Conservation (phyloP, 2,329 filamentous ascomycete species). For the Ophiostoma populinum region DNA sequence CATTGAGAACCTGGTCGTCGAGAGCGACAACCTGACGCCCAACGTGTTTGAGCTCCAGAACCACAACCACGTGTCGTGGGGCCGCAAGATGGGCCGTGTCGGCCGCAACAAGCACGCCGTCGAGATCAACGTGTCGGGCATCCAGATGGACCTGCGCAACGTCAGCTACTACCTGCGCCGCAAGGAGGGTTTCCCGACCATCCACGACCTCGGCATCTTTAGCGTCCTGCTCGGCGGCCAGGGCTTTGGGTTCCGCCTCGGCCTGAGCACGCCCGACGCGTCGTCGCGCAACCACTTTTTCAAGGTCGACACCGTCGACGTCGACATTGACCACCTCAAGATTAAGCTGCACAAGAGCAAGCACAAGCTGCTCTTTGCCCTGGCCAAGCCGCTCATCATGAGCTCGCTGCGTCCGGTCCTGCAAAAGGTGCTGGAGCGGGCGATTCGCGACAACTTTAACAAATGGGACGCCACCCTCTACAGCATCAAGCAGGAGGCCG, state of each 20-base stretch:
- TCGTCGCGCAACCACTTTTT: constrained; percentile 70
- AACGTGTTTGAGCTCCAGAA: constrained; percentile 77
- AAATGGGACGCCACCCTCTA: constrained; percentile 58
- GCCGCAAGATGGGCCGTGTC: constrained; percentile 79
- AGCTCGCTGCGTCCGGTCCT: constrained; percentile 70
- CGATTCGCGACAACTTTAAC: constrained; percentile 68
- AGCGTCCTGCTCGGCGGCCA: constrained; percentile 77
- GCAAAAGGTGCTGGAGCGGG: constrained; percentile 75
- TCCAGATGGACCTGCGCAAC: constrained; percentile 83
- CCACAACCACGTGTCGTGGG: constrained; percentile 92
- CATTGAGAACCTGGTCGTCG: constrained; percentile 85
- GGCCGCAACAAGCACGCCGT: constrained; percentile 63
- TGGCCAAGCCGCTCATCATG: constrained; percentile 78
- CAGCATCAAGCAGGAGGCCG: constrained; percentile 67
- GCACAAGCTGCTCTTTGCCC: constrained; percentile 74
- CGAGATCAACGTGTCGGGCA: constrained; percentile 70
- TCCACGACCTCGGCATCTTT: constrained; percentile 75
- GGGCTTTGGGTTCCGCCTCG: constrained; percentile 83
- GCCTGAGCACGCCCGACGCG: constrained; percentile 64
- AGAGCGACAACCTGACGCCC: constrained; percentile 92
- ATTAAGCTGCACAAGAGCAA: constrained; percentile 90
- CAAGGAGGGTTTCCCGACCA: constrained; percentile 79
- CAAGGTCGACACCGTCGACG: constrained; percentile 79
- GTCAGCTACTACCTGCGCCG: constrained; percentile 91
- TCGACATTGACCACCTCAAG: constrained; percentile 64